phyloP scores from a whole-genome alignment of 2,329 filamentous ascomycete genomes.

The Didymella lethalis region DNA sequence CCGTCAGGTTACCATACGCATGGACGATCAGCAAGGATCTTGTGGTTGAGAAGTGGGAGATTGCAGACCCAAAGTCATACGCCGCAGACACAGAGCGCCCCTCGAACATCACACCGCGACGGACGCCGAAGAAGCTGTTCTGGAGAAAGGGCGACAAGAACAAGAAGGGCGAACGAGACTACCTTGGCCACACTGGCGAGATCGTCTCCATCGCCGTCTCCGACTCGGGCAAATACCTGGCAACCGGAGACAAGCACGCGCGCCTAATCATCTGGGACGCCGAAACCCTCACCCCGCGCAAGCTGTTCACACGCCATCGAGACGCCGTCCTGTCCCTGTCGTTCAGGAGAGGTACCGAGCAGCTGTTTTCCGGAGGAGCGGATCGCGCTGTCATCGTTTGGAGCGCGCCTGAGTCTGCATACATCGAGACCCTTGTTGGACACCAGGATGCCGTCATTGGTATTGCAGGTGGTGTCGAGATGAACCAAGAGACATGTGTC shows the following conservation, averaged over 20 bases:
- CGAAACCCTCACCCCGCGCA: constrained; percentile 76
- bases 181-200: constrained; percentile 73
- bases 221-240: constrained; percentile 87
- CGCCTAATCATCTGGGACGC: constrained; percentile 90
- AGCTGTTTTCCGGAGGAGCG: constrained; percentile 88
- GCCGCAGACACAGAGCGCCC: constrained; percentile 31
- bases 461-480: constrained; percentile 65
- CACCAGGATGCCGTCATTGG: constrained; percentile 92
- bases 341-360: constrained; percentile 86
- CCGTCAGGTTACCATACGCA: constrained; percentile 77
- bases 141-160: constrained; percentile 68
- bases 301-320: constrained; percentile 89
- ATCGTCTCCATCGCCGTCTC: constrained; percentile 89
- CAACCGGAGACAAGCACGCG: constrained; percentile 85
- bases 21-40: constrained; percentile 91
- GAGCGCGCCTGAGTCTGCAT: constrained; percentile 90
- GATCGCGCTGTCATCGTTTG: constrained; percentile 96
- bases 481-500: constrained; percentile 86
- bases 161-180: constrained; percentile 69
- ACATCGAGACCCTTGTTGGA: constrained; percentile 94
- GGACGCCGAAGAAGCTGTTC: constrained; percentile 68
- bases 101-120: constrained; percentile 61
- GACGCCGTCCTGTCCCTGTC: constrained; percentile 84
- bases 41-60: constrained; percentile 86
- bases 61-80: constrained; percentile 64